Conservation (phyloP, 2,329 filamentous ascomycete genomes). For the Colletotrichum lupini region DNA sequence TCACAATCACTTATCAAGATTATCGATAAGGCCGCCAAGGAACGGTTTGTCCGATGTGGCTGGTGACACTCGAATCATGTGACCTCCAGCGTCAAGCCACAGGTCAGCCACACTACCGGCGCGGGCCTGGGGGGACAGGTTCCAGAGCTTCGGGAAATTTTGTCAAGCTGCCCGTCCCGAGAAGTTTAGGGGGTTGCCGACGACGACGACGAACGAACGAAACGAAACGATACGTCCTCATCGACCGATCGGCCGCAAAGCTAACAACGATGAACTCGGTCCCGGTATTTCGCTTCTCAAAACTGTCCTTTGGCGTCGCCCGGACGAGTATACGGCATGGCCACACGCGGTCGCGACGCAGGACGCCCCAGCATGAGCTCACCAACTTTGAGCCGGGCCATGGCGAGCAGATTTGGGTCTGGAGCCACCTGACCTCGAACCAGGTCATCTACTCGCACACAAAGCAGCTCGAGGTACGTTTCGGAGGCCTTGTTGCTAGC, state of each 20-base stretch:
- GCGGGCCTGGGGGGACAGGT: slow-evolving; percentile 11
- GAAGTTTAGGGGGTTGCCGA: slow-evolving; percentile 10
- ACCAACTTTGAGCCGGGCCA: slow-evolving; percentile 51
- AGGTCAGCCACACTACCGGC: slow-evolving; percentile 17
- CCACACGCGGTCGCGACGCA: slow-evolving; percentile 39
- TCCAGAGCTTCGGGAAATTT: slow-evolving; percentile 36
- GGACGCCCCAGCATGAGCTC: slow-evolving; percentile 37
- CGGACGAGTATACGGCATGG: slow-evolving; percentile 55
- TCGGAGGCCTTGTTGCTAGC: no score
- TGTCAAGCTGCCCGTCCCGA: slow-evolving; percentile 7
- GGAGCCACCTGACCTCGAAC: slow-evolving; percentile 60
- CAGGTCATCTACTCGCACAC: slow-evolving; percentile 65
- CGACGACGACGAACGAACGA: slow-evolving; percentile 27
- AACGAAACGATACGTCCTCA: not conserved
- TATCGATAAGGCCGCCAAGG: slow-evolving; percentile 2
- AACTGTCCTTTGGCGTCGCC: slow-evolving; percentile 54
- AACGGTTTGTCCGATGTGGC: not conserved
- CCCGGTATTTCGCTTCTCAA: slow-evolving; percentile 49
- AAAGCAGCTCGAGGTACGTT: slow-evolving; percentile 57
- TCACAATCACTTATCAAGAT: not conserved
- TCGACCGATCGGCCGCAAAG: not conserved
- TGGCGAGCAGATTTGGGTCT: slow-evolving; percentile 69
- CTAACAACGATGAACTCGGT: slow-evolving; percentile 50
- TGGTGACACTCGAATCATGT: not conserved
- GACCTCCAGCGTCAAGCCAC: not conserved